A percentile compares a stretch with the other conserved stretches of the same genome.
Evolutionary conservation across 345 rosid species (phyloP).

Genomic region (Ailanthus altissimus): DNA sequence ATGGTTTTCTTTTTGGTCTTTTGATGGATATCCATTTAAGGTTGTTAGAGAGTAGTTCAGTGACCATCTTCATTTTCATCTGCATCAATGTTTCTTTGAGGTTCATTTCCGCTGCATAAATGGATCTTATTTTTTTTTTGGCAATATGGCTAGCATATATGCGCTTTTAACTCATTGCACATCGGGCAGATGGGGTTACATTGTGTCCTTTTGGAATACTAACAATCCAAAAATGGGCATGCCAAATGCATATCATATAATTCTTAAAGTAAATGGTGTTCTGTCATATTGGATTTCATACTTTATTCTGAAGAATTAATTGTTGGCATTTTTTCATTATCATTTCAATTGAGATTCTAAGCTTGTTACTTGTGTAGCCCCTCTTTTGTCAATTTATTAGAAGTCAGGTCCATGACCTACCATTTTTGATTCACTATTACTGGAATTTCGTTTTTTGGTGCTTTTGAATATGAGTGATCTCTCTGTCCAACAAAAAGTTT

Average conservation of each 20-base stretch:
- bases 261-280: background rate
- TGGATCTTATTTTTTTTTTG: background rate
- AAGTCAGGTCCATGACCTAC: background rate
- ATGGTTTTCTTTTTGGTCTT: background rate
- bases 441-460: background rate
- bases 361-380: background rate
- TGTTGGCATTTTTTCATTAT: background rate
- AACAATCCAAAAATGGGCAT: background rate
- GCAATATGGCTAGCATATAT: background rate
- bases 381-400: background rate
- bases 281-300: background rate
- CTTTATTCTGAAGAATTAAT: background rate
- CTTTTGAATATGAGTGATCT: background rate
- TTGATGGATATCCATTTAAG: background rate
- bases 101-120: background rate
- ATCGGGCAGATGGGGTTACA: background rate
- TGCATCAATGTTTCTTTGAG: background rate
- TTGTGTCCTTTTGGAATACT: conserved; percentile 3
- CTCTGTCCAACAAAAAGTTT: background rate
- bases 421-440: background rate
- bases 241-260: background rate
- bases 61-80: background rate
- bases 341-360: conserved; percentile 5
- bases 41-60: background rate
- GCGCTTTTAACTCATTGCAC: background rate